Evolutionary conservation across 73 alveolate genomes (phyloP), one percentile per base, ranked within the genome.

Genomic region (Paramecium tetraurelia): DNA sequence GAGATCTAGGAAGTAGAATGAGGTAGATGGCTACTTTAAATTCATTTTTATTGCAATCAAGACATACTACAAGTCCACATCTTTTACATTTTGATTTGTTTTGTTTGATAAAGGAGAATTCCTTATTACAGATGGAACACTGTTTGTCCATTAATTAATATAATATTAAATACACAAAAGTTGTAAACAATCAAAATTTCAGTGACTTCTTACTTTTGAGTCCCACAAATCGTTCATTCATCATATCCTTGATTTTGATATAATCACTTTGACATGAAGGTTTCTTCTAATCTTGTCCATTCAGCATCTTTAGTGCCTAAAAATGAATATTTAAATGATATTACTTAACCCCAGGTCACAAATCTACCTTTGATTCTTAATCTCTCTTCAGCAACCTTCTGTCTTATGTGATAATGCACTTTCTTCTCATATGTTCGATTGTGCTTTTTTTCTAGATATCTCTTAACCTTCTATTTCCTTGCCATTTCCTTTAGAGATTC

Each of bases 371-470:
- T 88, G 3, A 88, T 87, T 88, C 93, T 88, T 10, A 88, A 44
- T 69, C 93, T 88, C 2, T 80, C 93, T 35, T 88, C 93, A 22
- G 93, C 93, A 27, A 88, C 93, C 20, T 88, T 88, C 68, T 88
- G 31, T 88, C 93, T 88, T 14, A 88, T 80, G 71, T 88, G 89
- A 70, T 88, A 88, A 63, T 75, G 86, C 12, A 88, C 86, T 68
- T 88, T 88, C 89, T 69, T 88, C 36, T 88, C 70, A 59, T 88
- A 88, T 57, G 93, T 69, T 29, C 93, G 69, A 69, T 77, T 88
- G 20, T 88, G 85, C 44, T 80, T 88, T 70, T 88, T 88, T 41
- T 88, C 93, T 20, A 69, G 50, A 57, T 88, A 88, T 43, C 86
- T 88, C 27, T 88, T 63, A 40, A 88, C 86, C 68, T 88, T 88